A percentile compares a stretch with the other conserved stretches of the same genome.
Conservation (phyloP, 768 basidiomycete genomes). For the Auriculariales sp. region DNA sequence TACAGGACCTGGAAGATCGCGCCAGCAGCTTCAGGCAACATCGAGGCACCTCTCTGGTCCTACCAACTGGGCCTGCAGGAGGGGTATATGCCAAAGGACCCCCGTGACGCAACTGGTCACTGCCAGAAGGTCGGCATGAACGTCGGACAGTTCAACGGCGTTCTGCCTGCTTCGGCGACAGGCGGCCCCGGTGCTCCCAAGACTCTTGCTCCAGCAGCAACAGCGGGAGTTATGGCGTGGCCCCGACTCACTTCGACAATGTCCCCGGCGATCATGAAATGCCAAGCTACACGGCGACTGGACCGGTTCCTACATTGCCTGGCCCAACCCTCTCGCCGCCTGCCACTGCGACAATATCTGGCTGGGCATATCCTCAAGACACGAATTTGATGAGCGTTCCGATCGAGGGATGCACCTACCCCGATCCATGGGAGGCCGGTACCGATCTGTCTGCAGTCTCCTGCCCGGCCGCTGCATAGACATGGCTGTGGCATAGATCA, state of each 20-base stretch:
- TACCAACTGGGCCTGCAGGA: slow-evolving; percentile 82
- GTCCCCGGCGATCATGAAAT: too few species aligned
- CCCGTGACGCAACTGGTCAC: slow-evolving; percentile 56
- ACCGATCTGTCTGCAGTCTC: not conserved
- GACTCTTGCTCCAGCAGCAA: slow-evolving; percentile 39
- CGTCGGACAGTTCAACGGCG: slow-evolving; percentile 36
- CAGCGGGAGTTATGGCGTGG: slow-evolving; percentile 35
- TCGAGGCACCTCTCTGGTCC: slow-evolving; percentile 84
- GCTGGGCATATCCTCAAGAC: slow-evolving; percentile 74
- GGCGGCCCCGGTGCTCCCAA: slow-evolving; percentile 60
- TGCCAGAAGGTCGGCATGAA: slow-evolving; percentile 37
- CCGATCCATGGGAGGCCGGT: slow-evolving; percentile 51
- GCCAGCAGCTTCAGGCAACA: slow-evolving; percentile 36
- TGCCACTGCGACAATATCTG: slow-evolving; percentile 19
- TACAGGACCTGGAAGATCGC: slow-evolving; percentile 30
- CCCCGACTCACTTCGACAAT: slow-evolving; percentile 31
- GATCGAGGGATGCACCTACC: slow-evolving; percentile 66
- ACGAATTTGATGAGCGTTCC: slow-evolving; percentile 41
- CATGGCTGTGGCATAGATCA: too few species aligned
- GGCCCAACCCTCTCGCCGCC: slow-evolving; percentile 43
- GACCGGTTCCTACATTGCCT: slow-evolving; percentile 49
- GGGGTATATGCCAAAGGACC: slow-evolving; percentile 89
- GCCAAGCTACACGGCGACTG: slow-evolving; percentile 62
- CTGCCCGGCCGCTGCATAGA: too few species aligned
- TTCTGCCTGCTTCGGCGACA: slow-evolving; percentile 58